These are phyloP conservation scores for Nannizziopsis arthrosporioides DNA, from an alignment of 2,329 filamentous ascomycete species.

Conservation along the genomic window DNA sequence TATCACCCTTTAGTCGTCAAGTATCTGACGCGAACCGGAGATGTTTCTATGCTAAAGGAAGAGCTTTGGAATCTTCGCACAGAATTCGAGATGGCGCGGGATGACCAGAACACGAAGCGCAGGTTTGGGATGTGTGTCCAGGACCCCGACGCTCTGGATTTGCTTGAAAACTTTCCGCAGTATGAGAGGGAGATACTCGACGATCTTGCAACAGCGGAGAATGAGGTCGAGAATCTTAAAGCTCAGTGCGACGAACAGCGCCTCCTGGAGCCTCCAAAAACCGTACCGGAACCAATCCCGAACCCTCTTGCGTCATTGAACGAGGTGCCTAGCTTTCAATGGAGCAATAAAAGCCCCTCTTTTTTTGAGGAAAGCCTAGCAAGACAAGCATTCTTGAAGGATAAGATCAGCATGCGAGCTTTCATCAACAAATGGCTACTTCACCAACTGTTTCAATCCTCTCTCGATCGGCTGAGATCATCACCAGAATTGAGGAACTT, in stretches of 20 bases:
- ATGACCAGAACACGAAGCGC: conserved; percentile 4
- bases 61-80: conserved; percentile 9
- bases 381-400: neutral
- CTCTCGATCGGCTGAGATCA: conserved; percentile 20
- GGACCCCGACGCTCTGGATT: conserved; percentile 13
- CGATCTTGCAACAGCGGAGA: conserved; percentile 17
- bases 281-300: neutral
- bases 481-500: conserved; percentile 14
- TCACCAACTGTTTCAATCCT: conserved; percentile 23
- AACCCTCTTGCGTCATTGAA: conserved; percentile 4
- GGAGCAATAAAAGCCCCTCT: conserved; percentile 14
- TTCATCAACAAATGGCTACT: conserved; percentile 26
- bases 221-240: conserved; percentile 16
- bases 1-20: conserved; percentile 8
- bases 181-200: conserved; percentile 16
- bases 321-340: neutral
- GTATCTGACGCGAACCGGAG: conserved; percentile 7
- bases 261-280: conserved; percentile 1
- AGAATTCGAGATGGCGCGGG: conserved; percentile 4
- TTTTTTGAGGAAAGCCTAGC: conserved; percentile 16
- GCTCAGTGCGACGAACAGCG: conserved; percentile 17
- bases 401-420: conserved; percentile 14
- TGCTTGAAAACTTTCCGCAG: conserved; percentile 19
- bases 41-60: conserved; percentile 4
- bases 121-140: neutral